Evolutionary conservation across 2,329 filamentous ascomycete species (phyloP).

Genomic region (Claviceps sp.): DNA sequence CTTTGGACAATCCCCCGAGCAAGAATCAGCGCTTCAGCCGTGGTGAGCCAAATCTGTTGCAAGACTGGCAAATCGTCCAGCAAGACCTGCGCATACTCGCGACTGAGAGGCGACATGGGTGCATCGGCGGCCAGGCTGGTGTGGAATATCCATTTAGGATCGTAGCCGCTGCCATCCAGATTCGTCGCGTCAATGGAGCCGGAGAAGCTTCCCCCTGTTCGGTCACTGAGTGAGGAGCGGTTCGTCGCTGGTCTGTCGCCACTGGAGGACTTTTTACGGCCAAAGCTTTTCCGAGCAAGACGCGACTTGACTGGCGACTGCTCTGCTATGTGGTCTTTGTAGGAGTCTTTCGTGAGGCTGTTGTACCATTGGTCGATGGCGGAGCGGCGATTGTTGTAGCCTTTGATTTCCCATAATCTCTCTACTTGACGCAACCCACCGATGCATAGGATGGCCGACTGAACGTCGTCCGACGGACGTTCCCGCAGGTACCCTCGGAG

Average conservation of each 20-base stretch:
- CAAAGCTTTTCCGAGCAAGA: constrained; percentile 37
- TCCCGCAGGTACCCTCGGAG: constrained; percentile 51
- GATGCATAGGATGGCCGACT: constrained; percentile 44
- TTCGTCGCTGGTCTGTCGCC: constrained; percentile 11
- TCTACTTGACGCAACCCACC: constrained; percentile 51
- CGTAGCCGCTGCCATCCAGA: constrained; percentile 15
- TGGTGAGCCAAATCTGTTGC: constrained; percentile 48
- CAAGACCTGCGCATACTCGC: constrained; percentile 35
- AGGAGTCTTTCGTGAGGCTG: constrained; percentile 32
- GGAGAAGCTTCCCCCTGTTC: constrained; percentile 14
- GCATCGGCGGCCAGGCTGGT: constrained; percentile 47
- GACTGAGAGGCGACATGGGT: constrained; percentile 43
- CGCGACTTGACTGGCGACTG: constrained; percentile 31
- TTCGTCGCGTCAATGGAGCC: constrained; percentile 18
- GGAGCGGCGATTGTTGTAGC: constrained; percentile 45
- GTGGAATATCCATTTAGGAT: constrained; percentile 36
- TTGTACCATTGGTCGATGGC: constrained; percentile 49
- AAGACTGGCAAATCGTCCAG: constrained; percentile 42
- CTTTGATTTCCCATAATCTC: constrained; percentile 52
- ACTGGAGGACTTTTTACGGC: constrained; percentile 42
- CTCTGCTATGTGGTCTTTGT: constrained; percentile 25
- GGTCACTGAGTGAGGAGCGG: constrained; percentile 14
- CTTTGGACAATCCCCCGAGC: constrained; percentile 44
- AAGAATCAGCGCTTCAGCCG: constrained; percentile 48
- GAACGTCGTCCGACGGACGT: constrained; percentile 47